Conservation (phyloP, 805 yeast genomes). For the Candida tammaniensis region DNA sequence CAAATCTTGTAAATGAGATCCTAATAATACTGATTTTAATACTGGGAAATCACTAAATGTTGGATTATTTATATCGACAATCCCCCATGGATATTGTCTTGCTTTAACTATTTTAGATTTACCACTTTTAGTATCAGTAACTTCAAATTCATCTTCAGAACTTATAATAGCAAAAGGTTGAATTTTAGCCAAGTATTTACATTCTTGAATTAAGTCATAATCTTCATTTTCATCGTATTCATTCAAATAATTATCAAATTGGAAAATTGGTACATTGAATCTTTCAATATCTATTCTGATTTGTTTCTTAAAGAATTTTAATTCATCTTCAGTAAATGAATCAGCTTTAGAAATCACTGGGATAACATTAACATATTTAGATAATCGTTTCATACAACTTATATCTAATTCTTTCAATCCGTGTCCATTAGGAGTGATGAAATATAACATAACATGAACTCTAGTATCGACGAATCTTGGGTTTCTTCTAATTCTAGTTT, state of each 20-base stretch:
- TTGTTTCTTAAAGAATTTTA: slow-evolving; percentile 56
- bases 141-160: slow-evolving; percentile 55
- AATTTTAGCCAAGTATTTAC: slow-evolving; percentile 53
- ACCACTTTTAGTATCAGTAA: slow-evolving; percentile 44
- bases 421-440: slow-evolving; percentile 77
- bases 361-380: slow-evolving; percentile 73
- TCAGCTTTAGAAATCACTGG: slow-evolving; percentile 85
- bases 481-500: slow-evolving; percentile 80
- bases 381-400: slow-evolving; percentile 63
- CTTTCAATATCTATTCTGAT: slow-evolving; percentile 62
- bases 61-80: slow-evolving; percentile 53
- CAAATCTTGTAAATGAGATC: slow-evolving; percentile 79
- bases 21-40: slow-evolving; percentile 68
- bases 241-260: slow-evolving; percentile 53
- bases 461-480: slow-evolving; percentile 78
- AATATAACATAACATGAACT: slow-evolving; percentile 75
- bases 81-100: slow-evolving; percentile 78
- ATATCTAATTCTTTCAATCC: slow-evolving; percentile 77
- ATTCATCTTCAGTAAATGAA: slow-evolving; percentile 66
- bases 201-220: slow-evolving; percentile 72
- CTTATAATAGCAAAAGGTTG: slow-evolving; percentile 78
- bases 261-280: slow-evolving; percentile 71
- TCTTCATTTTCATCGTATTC: slow-evolving; percentile 70
- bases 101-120: slow-evolving; percentile 44
- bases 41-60: slow-evolving; percentile 52